Evolutionary conservation across 1,284 basidiomycete species (phyloP).

Genomic region (Pseudozyma tsukubaensis): DNA sequence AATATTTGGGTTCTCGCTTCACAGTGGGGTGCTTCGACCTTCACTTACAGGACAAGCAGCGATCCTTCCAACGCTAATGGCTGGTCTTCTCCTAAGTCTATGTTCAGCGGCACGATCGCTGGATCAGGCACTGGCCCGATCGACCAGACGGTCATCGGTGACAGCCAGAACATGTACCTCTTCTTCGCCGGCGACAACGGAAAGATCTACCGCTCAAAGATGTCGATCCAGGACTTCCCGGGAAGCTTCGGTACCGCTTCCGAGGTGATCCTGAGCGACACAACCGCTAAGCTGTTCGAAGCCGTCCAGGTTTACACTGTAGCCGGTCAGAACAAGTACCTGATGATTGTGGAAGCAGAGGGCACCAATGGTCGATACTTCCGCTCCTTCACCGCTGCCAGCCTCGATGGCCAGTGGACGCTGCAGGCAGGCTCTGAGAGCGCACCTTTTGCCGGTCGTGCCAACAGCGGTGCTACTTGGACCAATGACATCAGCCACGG

Average conservation of each 20-base stretch:
- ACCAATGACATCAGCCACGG: conserved; percentile 43
- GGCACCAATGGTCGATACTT: conserved; percentile 31
- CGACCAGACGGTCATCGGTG: conserved; percentile 37
- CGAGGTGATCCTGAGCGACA: conserved; percentile 33
- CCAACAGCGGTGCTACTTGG: conserved; percentile 30
- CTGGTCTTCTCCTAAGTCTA: conserved; percentile 19
- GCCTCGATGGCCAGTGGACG: conserved; percentile 28
- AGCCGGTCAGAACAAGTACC: conserved; percentile 31
- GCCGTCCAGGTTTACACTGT: conserved; percentile 39
- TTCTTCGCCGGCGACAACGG: conserved; percentile 38
- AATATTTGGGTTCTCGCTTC: conserved; percentile 24
- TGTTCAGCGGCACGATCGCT: conserved; percentile 18
- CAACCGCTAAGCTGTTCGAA: conserved; percentile 19
- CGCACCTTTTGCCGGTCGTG: conserved; percentile 41
- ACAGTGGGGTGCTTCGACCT: conserved; percentile 17
- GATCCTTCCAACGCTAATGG: conserved; percentile 28
- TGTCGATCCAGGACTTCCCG: conserved; percentile 30
- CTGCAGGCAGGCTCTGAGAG: conserved; percentile 27
- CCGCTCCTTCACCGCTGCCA: conserved; percentile 29
- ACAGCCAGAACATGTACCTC: conserved; percentile 25
- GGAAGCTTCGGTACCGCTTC: conserved; percentile 14
- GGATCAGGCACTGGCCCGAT: conserved; percentile 21
- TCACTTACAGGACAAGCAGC: conserved; percentile 25
- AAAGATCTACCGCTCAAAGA: conserved; percentile 36
- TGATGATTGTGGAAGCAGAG: conserved; percentile 38